Evolutionary conservation across 2,329 filamentous ascomycete genomes (phyloP).

Genomic region (Seiridium unicorne): DNA sequence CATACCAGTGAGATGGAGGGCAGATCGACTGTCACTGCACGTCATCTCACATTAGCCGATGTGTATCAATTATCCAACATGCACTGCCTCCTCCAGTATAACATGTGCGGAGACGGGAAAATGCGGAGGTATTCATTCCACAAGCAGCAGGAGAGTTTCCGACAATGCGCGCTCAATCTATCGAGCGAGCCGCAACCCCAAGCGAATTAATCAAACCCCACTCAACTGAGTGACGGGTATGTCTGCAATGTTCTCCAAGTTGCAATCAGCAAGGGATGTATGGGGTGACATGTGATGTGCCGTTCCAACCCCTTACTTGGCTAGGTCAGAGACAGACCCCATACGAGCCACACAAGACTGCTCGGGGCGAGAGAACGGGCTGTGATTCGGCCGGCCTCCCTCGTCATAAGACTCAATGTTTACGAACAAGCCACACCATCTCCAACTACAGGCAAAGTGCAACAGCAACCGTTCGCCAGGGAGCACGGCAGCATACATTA

Average conservation of each 20-base stretch:
- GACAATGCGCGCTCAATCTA: too few species aligned
- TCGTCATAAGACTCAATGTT: not conserved
- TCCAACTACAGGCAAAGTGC: not conserved
- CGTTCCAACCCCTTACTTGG: not conserved
- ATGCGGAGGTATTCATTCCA: not conserved
- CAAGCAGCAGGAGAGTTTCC: not conserved
- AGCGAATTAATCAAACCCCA: too few species aligned
- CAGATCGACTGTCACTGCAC: not conserved
- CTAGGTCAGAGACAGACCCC: not conserved
- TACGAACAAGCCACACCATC: not conserved
- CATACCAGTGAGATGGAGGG: not conserved
- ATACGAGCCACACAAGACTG: not conserved
- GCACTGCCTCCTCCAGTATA: not conserved
- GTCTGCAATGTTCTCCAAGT: too few species aligned
- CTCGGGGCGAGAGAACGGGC: not conserved
- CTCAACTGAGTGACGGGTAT: too few species aligned
- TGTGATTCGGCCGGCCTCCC: not conserved
- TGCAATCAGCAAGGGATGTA: too few species aligned
- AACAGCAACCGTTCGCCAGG: not conserved
- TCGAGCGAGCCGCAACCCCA: too few species aligned
- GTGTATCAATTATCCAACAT: not conserved
- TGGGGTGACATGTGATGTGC: too few species aligned
- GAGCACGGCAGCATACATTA: not conserved
- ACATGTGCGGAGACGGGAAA: not conserved
- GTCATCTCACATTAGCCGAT: slow-evolving; percentile 1